Evolutionary conservation across 116 monocot genomes (phyloP).

Genomic region (Trichopus zeylanicus): DNA sequence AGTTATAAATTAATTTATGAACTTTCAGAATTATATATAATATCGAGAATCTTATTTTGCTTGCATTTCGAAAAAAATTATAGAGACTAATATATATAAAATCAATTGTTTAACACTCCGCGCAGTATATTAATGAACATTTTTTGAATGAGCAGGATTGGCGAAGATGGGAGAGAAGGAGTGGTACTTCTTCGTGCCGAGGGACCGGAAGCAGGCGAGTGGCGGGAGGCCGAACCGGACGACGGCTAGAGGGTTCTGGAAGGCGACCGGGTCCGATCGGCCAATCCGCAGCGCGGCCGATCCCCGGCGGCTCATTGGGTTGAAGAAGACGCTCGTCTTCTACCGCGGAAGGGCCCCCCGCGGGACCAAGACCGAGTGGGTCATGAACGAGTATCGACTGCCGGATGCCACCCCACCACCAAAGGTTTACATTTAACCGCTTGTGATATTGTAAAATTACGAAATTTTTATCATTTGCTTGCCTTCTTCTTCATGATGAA

Average conservation of each 20-base stretch:
- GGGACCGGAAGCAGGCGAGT: constrained; percentile 26
- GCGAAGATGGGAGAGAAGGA: constrained; percentile 63
- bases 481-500: no score
- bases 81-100: no score
- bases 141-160: constrained; percentile 28
- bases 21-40: no score
- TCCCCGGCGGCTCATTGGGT: constrained; percentile 46
- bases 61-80: no score
- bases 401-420: constrained; percentile 4
- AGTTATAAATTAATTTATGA: neutral
- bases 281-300: constrained; percentile 29
- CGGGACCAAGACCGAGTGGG: constrained; percentile 60
- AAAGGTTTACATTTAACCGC: neutral
- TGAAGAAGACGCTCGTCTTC: constrained; percentile 76
- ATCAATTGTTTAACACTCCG: no score
- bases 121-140: no score
- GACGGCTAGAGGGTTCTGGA: constrained; percentile 72
- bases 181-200: constrained; percentile 81
- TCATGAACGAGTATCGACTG: constrained; percentile 84
- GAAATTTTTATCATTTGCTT: no score
- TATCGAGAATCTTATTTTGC: no score
- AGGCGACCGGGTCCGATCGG: constrained; percentile 74
- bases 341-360: constrained; percentile 55
- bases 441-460: no score
- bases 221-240: constrained; percentile 65